These are phyloP conservation scores for Pyricularia sp. DNA, from an alignment of 2,329 filamentous ascomycete species.

Conservation along the genomic window DNA sequence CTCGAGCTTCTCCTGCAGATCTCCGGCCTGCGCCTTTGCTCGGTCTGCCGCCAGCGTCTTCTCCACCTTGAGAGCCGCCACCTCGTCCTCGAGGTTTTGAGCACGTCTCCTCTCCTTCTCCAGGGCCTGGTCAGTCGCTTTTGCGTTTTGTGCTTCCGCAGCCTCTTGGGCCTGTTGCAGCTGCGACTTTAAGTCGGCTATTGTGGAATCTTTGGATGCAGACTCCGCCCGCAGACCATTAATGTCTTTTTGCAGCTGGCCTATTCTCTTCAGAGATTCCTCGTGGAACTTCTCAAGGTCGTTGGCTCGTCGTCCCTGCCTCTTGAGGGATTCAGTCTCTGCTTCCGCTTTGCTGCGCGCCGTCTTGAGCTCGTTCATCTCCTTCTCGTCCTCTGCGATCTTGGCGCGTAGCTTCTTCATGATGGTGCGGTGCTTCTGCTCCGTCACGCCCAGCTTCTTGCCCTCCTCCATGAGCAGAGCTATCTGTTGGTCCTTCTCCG, in stretches of 20 bases:
- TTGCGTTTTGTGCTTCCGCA: conserved; percentile 57
- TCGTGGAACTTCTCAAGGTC: conserved; percentile 47
- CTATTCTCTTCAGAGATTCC: conserved; percentile 44
- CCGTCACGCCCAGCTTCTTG: conserved; percentile 74
- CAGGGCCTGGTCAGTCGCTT: conserved; percentile 57
- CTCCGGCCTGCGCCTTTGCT: conserved; percentile 57
- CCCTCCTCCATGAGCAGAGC: conserved; percentile 87
- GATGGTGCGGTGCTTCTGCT: conserved; percentile 72
- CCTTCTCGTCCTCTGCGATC: conserved; percentile 56
- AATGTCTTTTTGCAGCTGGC: conserved; percentile 46
- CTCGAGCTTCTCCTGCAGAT: conserved; percentile 64
- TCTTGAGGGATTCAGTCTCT: conserved; percentile 37
- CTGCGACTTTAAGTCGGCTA: conserved; percentile 61
- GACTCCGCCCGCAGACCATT: conserved; percentile 48
- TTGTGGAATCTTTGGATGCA: conserved; percentile 52
- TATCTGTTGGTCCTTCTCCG: conserved; percentile 86
- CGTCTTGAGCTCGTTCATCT: conserved; percentile 47
- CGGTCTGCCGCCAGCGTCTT: conserved; percentile 62
- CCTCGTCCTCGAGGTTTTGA: conserved; percentile 45
- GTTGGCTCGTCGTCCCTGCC: conserved; percentile 37
- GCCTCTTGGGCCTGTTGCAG: conserved; percentile 58
- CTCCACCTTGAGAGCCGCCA: conserved; percentile 64
- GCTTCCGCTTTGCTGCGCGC: conserved; percentile 48
- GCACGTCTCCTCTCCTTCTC: conserved; percentile 50
- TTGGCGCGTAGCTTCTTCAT: conserved; percentile 74